Evolutionary conservation across 768 basidiomycete species (phyloP).

Genomic region (Leccinum barrowsii): DNA sequence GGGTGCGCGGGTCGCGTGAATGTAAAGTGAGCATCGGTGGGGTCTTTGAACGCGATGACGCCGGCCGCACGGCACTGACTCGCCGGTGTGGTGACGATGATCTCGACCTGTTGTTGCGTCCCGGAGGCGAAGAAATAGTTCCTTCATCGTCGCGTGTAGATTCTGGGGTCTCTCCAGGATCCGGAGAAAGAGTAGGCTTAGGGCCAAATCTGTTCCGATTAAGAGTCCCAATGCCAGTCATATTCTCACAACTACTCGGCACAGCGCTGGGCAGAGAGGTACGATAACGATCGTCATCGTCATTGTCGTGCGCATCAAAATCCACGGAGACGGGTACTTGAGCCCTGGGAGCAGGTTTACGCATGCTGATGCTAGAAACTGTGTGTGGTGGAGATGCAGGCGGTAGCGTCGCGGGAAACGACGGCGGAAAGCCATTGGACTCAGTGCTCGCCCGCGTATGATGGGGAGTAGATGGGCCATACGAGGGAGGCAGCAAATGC

Average conservation of each 20-base stretch:
- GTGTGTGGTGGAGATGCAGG: slow-evolving; percentile 21
- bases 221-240: slow-evolving; percentile 61
- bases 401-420: slow-evolving; percentile 16
- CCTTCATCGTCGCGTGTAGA: slow-evolving; percentile 17
- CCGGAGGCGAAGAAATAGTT: slow-evolving; percentile 14
- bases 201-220: slow-evolving; percentile 26
- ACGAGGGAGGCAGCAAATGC: slow-evolving; percentile 16
- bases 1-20: slow-evolving; percentile 24
- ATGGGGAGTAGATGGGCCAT: slow-evolving; percentile 18
- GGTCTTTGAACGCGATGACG: slow-evolving; percentile 38
- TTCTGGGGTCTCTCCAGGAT: slow-evolving; percentile 9
- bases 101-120: slow-evolving; percentile 14
- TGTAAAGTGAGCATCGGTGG: slow-evolving; percentile 37
- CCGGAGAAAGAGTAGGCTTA: slow-evolving; percentile 14
- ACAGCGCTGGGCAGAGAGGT: slow-evolving; percentile 53
- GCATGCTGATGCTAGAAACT: slow-evolving; percentile 40
- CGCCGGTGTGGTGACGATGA: slow-evolving; percentile 25
- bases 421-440: slow-evolving; percentile 19
- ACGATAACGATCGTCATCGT: slow-evolving; percentile 40
- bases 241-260: slow-evolving; percentile 49
- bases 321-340: slow-evolving; percentile 60
- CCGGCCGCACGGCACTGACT: slow-evolving; percentile 30
- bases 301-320: slow-evolving; percentile 35
- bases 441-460: slow-evolving; percentile 37
- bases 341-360: slow-evolving; percentile 62